These are phyloP conservation scores for Nigrospora osmanthi DNA, from an alignment of 2,329 filamentous ascomycete species.

Conservation along the genomic window DNA sequence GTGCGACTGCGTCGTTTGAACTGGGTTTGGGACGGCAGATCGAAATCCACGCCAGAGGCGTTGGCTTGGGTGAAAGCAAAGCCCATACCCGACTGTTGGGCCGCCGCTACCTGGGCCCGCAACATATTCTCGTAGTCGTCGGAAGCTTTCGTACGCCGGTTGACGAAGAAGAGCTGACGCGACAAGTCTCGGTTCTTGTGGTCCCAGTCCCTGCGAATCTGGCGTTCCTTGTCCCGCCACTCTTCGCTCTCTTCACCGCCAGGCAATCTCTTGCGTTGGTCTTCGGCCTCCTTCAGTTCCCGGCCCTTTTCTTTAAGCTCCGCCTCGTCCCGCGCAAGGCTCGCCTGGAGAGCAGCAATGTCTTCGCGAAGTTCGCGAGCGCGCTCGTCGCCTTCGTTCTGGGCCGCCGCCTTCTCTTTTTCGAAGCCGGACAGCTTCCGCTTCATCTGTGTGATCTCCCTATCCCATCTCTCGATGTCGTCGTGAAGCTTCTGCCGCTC, in stretches of 20 bases:
- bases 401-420: slow-evolving; percentile 41
- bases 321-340: slow-evolving; percentile 58
- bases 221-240: slow-evolving; percentile 41
- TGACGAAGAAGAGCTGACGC: slow-evolving; percentile 36
- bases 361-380: slow-evolving; percentile 44
- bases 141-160: slow-evolving; percentile 30
- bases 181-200: slow-evolving; percentile 45
- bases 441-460: slow-evolving; percentile 52
- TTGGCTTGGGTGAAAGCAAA: slow-evolving; percentile 38
- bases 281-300: slow-evolving; percentile 67
- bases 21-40: slow-evolving; percentile 30
- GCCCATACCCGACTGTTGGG: slow-evolving; percentile 31
- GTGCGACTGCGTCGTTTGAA: slow-evolving; percentile 40
- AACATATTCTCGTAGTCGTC: slow-evolving; percentile 36
- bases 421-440: slow-evolving; percentile 46
- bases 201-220: slow-evolving; percentile 49
- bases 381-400: slow-evolving; percentile 42
- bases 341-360: slow-evolving; percentile 56
- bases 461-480: slow-evolving; percentile 61
- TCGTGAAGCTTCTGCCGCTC: slow-evolving; percentile 65
- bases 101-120: slow-evolving; percentile 35
- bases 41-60: slow-evolving; percentile 38
- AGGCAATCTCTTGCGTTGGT: slow-evolving; percentile 55
- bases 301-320: slow-evolving; percentile 65
- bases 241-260: slow-evolving; percentile 54